A percentile compares a stretch with the other conserved stretches of the same genome.
Evolutionary conservation across 495 filamentous ascomycete species (phyloP).

Genomic region (Jackrogersella multiformis): DNA sequence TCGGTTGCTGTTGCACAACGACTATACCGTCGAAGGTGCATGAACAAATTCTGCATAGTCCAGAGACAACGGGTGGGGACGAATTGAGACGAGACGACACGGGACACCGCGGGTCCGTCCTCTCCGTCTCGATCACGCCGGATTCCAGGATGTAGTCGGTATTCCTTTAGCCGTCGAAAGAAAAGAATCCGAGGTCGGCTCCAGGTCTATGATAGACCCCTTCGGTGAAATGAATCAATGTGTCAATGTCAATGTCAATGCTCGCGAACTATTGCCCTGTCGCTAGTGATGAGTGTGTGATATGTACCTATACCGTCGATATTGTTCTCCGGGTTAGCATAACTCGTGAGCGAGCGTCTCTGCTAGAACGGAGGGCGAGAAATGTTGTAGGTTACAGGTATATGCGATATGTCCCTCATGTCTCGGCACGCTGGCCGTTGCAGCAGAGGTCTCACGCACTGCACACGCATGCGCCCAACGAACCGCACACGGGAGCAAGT

Average conservation of each 20-base stretch:
- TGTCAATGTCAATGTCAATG: background rate
- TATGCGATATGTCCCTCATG: slow-evolving; percentile 3
- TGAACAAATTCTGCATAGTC: slow-evolving; percentile 25
- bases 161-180: background rate
- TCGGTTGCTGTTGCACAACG: slow-evolving; percentile 17
- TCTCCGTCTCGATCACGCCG: background rate
- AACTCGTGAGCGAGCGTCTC: background rate
- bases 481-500: slow-evolving; percentile 7
- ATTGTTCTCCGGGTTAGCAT: background rate
- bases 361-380: background rate
- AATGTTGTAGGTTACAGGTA: background rate
- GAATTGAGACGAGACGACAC: no score
- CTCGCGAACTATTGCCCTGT: background rate
- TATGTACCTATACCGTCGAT: background rate
- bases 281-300: background rate
- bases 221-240: background rate
- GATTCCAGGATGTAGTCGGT: background rate
- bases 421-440: slow-evolving; percentile 4
- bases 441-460: slow-evolving; percentile 14
- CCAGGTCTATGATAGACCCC: background rate
- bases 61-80: background rate
- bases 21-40: slow-evolving; percentile 27
- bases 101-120: background rate
- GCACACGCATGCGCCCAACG: slow-evolving; percentile 10
- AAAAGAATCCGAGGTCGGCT: background rate